These are phyloP conservation scores for Encephalitozoon intestinalis DNA, from an alignment of 371 early-diverging fungal species.

Conservation along the genomic window DNA sequence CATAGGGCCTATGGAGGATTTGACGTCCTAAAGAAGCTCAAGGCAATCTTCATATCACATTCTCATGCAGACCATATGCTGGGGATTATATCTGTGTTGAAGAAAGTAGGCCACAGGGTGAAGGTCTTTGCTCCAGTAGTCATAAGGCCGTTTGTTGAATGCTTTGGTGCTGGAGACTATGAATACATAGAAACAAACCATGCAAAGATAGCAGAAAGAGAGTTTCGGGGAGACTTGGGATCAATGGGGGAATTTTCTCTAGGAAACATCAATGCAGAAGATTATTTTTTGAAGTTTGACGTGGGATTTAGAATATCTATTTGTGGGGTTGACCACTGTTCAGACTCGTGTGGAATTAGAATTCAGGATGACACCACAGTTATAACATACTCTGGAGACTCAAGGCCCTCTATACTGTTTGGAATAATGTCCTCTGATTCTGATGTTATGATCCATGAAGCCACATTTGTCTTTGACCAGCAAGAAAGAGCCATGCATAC, in stretches of 20 bases:
- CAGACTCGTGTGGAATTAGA: conserved; percentile 44
- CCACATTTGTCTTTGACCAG: conserved; percentile 76
- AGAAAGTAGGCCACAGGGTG: conserved; percentile 30
- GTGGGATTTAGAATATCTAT: conserved; percentile 42
- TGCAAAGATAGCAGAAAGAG: conserved; percentile 12
- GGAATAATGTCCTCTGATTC: conserved; percentile 65
- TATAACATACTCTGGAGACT: conserved; percentile 79
- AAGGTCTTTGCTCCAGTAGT: conserved; percentile 33
- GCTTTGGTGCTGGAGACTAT: conserved; percentile 1
- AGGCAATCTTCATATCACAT: conserved; percentile 81
- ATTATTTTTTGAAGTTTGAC: background rate
- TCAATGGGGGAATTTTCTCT: too few species aligned
- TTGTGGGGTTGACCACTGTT: conserved; percentile 44
- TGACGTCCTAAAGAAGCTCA: conserved; percentile 60
- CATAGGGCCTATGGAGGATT: conserved; percentile 67
- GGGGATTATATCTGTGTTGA: conserved; percentile 64
- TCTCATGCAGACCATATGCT: conserved; percentile 96
- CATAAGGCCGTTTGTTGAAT: conserved; percentile 30
- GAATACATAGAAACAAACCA: conserved; percentile 26
- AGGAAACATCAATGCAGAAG: background rate
- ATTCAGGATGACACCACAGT: conserved; percentile 23
- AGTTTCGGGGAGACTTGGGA: background rate
- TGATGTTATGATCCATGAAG: conserved; percentile 81
- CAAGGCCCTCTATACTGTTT: conserved; percentile 73
- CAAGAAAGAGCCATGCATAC: conserved; percentile 71